Evolutionary conservation across 768 basidiomycete species (phyloP).

Genomic region (Suillus variegatus): DNA sequence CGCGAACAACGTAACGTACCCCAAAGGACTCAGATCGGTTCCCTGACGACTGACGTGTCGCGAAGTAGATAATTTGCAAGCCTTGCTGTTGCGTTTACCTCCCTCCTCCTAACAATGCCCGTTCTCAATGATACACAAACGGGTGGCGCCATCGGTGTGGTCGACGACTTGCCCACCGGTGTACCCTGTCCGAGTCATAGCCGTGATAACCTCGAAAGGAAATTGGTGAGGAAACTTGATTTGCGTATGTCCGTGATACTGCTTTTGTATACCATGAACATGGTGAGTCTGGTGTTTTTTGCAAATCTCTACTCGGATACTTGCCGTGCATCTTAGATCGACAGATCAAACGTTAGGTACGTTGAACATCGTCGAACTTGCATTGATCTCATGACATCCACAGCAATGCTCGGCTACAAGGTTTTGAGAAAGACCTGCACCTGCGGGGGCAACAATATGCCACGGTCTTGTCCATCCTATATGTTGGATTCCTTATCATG

Average conservation of each 20-base stretch:
- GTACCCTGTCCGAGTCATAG: background rate
- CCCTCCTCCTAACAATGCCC: background rate
- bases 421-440: conserved; percentile 11
- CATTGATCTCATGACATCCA: background rate
- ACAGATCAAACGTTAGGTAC: conserved; percentile 10
- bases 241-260: conserved; percentile 11
- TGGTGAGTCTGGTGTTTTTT: conserved; percentile 1
- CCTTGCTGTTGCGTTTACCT: background rate
- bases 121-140: background rate
- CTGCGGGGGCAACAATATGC: conserved; percentile 25
- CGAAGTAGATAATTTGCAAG: background rate
- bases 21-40: too few relatives aligned
- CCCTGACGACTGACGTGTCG: too few relatives aligned
- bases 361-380: background rate
- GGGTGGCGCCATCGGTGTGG: background rate
- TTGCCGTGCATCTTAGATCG: conserved; percentile 6
- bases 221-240: conserved; percentile 12
- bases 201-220: conserved; percentile 1
- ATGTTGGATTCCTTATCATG: conserved; percentile 28
- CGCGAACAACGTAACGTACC: too few relatives aligned
- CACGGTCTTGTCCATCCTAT: conserved; percentile 26
- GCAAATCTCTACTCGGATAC: background rate
- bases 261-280: conserved; percentile 13
- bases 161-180: background rate
- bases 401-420: conserved; percentile 24